Evolutionary conservation across 768 basidiomycete species (phyloP).

Genomic region (Macrolepiota fuliginosa): DNA sequence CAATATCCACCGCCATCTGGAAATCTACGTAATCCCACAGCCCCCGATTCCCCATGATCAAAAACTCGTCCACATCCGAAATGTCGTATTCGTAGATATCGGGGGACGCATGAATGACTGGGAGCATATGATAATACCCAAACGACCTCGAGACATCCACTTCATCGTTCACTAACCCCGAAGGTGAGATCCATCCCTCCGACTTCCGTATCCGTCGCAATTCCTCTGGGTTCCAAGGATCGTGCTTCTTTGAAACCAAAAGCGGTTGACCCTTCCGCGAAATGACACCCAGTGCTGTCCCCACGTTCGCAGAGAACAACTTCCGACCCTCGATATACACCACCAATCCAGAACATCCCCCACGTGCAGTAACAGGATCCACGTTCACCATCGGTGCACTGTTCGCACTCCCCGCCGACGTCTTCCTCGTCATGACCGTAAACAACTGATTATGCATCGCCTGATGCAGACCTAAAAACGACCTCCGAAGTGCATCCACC

Average conservation of each 20-base stretch:
- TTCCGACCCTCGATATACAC: slow-evolving; percentile 79
- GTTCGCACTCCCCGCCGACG: slow-evolving; percentile 61
- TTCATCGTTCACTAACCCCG: slow-evolving; percentile 89
- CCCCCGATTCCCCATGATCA: slow-evolving; percentile 93
- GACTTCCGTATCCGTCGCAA: slow-evolving; percentile 84
- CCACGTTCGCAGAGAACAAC: slow-evolving; percentile 87
- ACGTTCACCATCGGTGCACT: slow-evolving; percentile 25
- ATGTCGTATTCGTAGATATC: slow-evolving; percentile 69
- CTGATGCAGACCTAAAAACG: slow-evolving; percentile 87
- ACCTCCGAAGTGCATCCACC: slow-evolving; percentile 80
- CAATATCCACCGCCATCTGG: slow-evolving; percentile 96
- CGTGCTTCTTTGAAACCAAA: slow-evolving; percentile 76
- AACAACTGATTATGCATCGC: slow-evolving; percentile 69
- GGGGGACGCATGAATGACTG: slow-evolving; percentile 87
- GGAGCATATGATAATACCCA: slow-evolving; percentile 87
- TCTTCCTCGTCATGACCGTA: slow-evolving; percentile 56
- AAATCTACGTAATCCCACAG: slow-evolving; percentile 93
- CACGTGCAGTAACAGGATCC: slow-evolving; percentile 54
- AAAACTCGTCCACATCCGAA: slow-evolving; percentile 86
- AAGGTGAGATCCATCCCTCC: slow-evolving; percentile 92
- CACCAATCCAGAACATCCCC: slow-evolving; percentile 86
- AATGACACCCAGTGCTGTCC: slow-evolving; percentile 85
- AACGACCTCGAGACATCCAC: slow-evolving; percentile 88
- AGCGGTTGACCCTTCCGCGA: slow-evolving; percentile 74
- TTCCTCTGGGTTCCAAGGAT: slow-evolving; percentile 87